These are phyloP conservation scores for Talaromyces rugulosus DNA, from an alignment of 2,329 filamentous ascomycete species.

Conservation along the genomic window DNA sequence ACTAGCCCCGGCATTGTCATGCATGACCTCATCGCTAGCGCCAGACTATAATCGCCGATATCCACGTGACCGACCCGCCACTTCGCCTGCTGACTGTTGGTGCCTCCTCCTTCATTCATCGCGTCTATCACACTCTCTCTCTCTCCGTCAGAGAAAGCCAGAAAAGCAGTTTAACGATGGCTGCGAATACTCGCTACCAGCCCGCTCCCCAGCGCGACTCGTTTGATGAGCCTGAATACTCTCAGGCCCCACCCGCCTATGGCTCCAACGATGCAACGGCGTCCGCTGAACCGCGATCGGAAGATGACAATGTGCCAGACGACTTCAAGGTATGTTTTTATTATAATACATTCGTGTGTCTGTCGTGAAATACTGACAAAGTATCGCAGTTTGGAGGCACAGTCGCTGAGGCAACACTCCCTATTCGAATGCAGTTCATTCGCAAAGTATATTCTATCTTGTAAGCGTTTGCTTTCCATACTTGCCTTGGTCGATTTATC, in stretches of 20 bases:
- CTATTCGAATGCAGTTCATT: conserved; percentile 94
- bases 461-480: conserved; percentile 35
- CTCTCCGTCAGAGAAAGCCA: not conserved
- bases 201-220: conserved; percentile 82
- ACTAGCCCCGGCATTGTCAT: not conserved
- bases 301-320: conserved; percentile 89
- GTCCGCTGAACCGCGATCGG: conserved; percentile 63
- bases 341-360: not conserved
- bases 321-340: conserved; percentile 74
- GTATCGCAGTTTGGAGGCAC: conserved; percentile 73
- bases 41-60: not conserved
- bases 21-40: not conserved
- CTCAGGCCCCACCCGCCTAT: conserved; percentile 65
- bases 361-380: conserved; percentile 9
- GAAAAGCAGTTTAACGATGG: conserved; percentile 48
- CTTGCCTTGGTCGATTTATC: not conserved
- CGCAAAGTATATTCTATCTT: conserved; percentile 98
- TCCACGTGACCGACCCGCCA: conserved; percentile 10
- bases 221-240: conserved; percentile 66
- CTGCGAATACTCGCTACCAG: conserved; percentile 74
- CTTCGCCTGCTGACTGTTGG: not conserved
- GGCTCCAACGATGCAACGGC: conserved; percentile 64
- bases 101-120: not conserved
- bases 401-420: conserved; percentile 87
- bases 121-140: not conserved